A percentile compares a stretch with the other conserved stretches of the same genome.
phyloP scores from a whole-genome alignment of 306 rosid species.

The Sindora glabra region DNA sequence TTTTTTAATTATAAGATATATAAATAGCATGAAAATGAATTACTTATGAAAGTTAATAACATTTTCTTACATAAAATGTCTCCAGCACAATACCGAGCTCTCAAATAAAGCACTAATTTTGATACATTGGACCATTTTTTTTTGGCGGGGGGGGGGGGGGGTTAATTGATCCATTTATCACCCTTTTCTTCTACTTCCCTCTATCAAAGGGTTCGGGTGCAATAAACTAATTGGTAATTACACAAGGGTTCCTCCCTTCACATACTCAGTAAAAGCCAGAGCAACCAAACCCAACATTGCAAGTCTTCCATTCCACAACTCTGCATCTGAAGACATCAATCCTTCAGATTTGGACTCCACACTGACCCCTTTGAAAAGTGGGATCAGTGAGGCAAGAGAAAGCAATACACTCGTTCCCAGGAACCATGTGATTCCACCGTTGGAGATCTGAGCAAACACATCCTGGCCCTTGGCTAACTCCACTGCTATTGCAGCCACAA shows the following conservation, averaged over 20 bases:
- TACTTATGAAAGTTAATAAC: no score
- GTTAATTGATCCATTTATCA: no score
- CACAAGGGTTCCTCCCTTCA: slow-evolving; percentile 63
- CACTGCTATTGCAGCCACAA: slow-evolving; percentile 64
- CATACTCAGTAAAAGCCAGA: slow-evolving; percentile 57
- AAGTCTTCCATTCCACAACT: slow-evolving; percentile 73
- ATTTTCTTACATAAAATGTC: no score
- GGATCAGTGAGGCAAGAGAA: slow-evolving; percentile 60
- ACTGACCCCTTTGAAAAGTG: slow-evolving; percentile 56
- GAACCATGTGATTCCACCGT: slow-evolving; percentile 70
- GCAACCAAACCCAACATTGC: slow-evolving; percentile 90
- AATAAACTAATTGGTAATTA: not conserved
- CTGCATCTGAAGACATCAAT: slow-evolving; percentile 60
- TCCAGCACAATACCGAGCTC: no score
- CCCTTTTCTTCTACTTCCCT: no score
- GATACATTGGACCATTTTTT: no score
- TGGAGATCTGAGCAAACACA: slow-evolving; percentile 43
- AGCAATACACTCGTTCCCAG: slow-evolving; percentile 47
- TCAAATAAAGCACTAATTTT: no score
- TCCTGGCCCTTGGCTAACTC: slow-evolving; percentile 62
- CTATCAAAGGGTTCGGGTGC: no score
- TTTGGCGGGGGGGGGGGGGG: no score
- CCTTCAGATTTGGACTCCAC: slow-evolving; percentile 60
- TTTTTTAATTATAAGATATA: no score
- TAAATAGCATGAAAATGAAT: no score